phyloP scores from a whole-genome alignment of 176 grass and related monocot species.

The Oryza rufipogon region DNA sequence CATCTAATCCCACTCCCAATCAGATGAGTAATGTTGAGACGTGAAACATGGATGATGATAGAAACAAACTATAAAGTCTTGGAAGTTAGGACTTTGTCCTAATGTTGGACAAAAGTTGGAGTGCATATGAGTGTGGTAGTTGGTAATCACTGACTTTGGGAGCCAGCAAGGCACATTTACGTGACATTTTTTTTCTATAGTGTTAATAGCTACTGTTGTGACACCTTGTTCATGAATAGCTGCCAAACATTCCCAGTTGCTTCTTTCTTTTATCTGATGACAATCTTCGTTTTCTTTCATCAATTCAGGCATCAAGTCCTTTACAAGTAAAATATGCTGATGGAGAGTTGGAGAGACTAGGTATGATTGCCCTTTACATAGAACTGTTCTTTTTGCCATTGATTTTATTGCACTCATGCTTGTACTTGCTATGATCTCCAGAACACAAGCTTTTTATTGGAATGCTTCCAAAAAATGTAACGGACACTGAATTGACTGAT shows the following conservation, averaged over 20 bases:
- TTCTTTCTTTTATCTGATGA: constrained; percentile 36
- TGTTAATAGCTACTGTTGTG: constrained; percentile 9
- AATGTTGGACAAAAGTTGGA: constrained; percentile 29
- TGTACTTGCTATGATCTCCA: constrained; percentile 41
- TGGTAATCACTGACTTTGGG: constrained; percentile 29
- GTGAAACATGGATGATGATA: constrained; percentile 28
- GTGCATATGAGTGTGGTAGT: constrained; percentile 18
- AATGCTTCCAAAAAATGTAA: constrained; percentile 98
- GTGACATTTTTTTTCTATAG: background rate
- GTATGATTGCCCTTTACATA: constrained; percentile 47
- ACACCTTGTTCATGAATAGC: constrained; percentile 13
- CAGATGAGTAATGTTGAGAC: constrained; percentile 21
- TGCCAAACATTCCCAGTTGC: background rate
- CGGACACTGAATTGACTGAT: constrained; percentile 70
- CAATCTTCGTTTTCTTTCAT: constrained; percentile 2
- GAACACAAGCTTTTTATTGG: constrained; percentile 99
- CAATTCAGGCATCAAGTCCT: constrained; percentile 85
- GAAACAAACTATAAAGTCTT: constrained; percentile 22
- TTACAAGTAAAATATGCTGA: constrained; percentile 99
- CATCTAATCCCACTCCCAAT: constrained; percentile 35
- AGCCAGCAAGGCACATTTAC: constrained; percentile 13
- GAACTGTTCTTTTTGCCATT: constrained; percentile 28
- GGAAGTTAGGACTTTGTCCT: constrained; percentile 11
- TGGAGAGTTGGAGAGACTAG: constrained; percentile 98
- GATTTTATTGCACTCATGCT: constrained; percentile 29